Conservation (phyloP, 2,329 filamentous ascomycete species). For the Myriangium duriaei region DNA sequence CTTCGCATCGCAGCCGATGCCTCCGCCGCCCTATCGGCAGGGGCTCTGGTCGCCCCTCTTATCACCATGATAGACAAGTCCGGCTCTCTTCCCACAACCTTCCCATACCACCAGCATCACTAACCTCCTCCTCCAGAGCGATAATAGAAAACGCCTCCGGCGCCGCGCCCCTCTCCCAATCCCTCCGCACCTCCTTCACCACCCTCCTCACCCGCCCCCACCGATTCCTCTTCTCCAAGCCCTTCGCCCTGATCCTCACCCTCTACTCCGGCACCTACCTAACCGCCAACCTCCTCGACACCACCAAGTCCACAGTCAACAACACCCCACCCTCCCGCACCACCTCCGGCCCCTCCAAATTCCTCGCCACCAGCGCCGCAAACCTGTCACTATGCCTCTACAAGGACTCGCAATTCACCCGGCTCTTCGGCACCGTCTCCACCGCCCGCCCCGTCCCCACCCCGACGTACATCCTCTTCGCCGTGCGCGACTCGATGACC, state of each 20-base stretch:
- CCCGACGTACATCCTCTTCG: constrained; percentile 66
- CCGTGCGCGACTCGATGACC: constrained; percentile 70
- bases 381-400: constrained; percentile 80
- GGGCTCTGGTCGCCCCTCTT: constrained; percentile 64
- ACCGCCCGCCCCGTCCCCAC: constrained; percentile 46
- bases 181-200: constrained; percentile 46
- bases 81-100: constrained; percentile 14
- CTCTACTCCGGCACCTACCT: constrained; percentile 85
- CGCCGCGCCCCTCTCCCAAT: constrained; percentile 45
- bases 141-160: constrained; percentile 77
- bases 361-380: constrained; percentile 63
- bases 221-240: constrained; percentile 48
- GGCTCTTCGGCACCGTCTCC: constrained; percentile 58
- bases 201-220: constrained; percentile 49
- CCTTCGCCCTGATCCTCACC: constrained; percentile 52
- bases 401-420: constrained; percentile 78
- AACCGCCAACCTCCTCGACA: constrained; percentile 80
- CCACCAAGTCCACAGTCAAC: constrained; percentile 51
- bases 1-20: constrained; percentile 56
- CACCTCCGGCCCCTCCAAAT: constrained; percentile 67
- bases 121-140: constrained; percentile 35
- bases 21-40: constrained; percentile 57
- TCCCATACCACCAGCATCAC: constrained; percentile 12
- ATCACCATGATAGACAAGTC: constrained; percentile 84
- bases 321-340: constrained; percentile 47